Conservation (phyloP, 352 stramenopile species). For the Pythium aristosporum region DNA sequence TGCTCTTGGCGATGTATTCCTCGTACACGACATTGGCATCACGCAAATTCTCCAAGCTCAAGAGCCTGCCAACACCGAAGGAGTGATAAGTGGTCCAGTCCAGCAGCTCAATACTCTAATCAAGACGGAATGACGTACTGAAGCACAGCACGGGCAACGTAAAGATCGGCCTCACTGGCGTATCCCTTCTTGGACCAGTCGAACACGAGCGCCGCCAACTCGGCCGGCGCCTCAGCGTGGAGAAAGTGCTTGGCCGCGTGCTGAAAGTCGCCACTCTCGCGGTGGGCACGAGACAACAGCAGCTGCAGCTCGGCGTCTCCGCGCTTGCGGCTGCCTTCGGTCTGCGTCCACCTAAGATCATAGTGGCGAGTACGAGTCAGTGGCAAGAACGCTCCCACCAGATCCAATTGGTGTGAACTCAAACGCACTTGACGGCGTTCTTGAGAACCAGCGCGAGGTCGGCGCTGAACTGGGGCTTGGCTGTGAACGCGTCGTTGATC, state of each 20-base stretch:
- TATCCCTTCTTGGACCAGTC: constrained; percentile 77
- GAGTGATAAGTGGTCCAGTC: background rate
- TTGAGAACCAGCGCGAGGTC: constrained; percentile 73
- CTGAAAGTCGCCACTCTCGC: constrained; percentile 49
- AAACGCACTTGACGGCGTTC: constrained; percentile 73
- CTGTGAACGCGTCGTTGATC: constrained; percentile 59
- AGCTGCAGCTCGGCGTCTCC: constrained; percentile 78
- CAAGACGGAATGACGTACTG: constrained; percentile 48
- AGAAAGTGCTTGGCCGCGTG: constrained; percentile 79
- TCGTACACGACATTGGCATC: constrained; percentile 84
- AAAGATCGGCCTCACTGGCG: constrained; percentile 79
- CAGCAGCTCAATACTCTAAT: background rate
- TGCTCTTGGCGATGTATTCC: constrained; percentile 52
- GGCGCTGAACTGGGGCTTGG: constrained; percentile 65
- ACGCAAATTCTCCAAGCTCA: constrained; percentile 84
- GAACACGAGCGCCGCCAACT: constrained; percentile 71
- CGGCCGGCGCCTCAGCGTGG: constrained; percentile 65
- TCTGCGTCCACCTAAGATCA: constrained; percentile 49
- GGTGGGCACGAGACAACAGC: constrained; percentile 58
- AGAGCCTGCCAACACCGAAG: constrained; percentile 37
- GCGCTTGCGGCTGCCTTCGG: constrained; percentile 67
- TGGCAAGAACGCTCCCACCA: background rate
- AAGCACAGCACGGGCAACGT: constrained; percentile 68
- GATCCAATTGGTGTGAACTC: background rate
- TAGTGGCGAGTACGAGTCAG: background rate